phyloP scores from a whole-genome alignment of 495 filamentous ascomycete genomes.

The Penicillium chermesinum region DNA sequence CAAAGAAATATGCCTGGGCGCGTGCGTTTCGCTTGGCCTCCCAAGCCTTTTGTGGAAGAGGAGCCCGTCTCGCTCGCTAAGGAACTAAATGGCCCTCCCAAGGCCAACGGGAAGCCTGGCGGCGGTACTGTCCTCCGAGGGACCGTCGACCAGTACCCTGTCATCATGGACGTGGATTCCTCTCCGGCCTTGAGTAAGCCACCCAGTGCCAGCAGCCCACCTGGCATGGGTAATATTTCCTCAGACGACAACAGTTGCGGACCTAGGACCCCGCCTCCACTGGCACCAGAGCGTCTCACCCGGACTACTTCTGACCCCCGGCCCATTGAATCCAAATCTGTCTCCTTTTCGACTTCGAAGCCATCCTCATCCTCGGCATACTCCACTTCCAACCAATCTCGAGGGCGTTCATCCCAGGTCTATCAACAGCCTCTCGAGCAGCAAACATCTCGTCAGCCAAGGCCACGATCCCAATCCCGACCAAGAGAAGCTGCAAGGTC shows the following conservation, averaged over 20 bases:
- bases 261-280: constrained; percentile 28
- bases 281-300: constrained; percentile 12
- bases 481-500: not conserved
- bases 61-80: constrained; percentile 38
- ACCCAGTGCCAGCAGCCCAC: constrained; percentile 8
- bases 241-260: constrained; percentile 34
- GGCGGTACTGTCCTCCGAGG: constrained; percentile 37
- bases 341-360: not conserved
- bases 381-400: constrained; percentile 10
- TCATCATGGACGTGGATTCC: constrained; percentile 31
- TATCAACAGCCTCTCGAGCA: constrained; percentile 1
- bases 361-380: constrained; percentile 4
- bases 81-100: constrained; percentile 34
- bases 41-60: constrained; percentile 42
- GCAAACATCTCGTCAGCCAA: not conserved
- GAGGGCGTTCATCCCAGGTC: constrained; percentile 8
- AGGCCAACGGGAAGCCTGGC: constrained; percentile 31
- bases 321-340: not conserved
- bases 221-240: constrained; percentile 21
- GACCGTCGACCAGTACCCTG: constrained; percentile 42
- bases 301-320: constrained; percentile 10
- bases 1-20: constrained; percentile 24
- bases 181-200: constrained; percentile 13
- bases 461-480: constrained; percentile 4
- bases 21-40: constrained; percentile 33